Evolutionary conservation across 768 basidiomycete species (phyloP), one percentile per base, ranked within the genome.

Genomic region (Coprinopsis sp.): DNA sequence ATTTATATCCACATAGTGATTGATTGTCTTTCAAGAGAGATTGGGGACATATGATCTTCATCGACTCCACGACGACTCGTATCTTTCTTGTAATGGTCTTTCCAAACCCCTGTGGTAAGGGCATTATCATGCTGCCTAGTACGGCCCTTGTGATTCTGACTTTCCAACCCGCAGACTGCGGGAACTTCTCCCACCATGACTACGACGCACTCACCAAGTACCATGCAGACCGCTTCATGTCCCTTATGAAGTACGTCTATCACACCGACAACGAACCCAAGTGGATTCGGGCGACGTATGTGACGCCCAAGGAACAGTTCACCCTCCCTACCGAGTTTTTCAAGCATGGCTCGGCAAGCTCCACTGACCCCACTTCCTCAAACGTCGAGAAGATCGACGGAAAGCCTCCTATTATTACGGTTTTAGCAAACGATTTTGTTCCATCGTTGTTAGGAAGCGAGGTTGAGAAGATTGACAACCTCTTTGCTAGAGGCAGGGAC

Each of bases 31-130:
- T 11, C 0, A 13, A 33, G 48, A 66, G 59, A 31, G 64, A 66
- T 45, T 64, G 64, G 62, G 64, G 64, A 7, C 61, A 66, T 56
- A 44, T 66, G 3, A 33, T 66, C 3, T 66, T 64, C 47, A 56
- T 51, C 4, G 59, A 64, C 31, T 13, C 44, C 24, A 64, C 61
- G 1, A 52, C 53, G 10, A 60, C 57, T 5, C 49, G 53, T 7
- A 61, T 60, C 34, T 57, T 66, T 2, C 51, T 64, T 6, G 61
- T 66, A 29, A 59, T 66, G 63, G 50, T 59, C 30, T 61, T 60
- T 47, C 52, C 58, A 6, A 39, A 49, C 6, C 46, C 46, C 14
- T 61, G 62, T 49, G 36, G 61, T 64, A 39, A 21, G 58, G 11
- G 29, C 12, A 18, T n/a, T n/a, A n/a, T n/a, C n/a, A 29, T 24